Evolutionary conservation across 441 rosid species (phyloP).

Genomic region (Pelargonium myrrhifolium): DNA sequence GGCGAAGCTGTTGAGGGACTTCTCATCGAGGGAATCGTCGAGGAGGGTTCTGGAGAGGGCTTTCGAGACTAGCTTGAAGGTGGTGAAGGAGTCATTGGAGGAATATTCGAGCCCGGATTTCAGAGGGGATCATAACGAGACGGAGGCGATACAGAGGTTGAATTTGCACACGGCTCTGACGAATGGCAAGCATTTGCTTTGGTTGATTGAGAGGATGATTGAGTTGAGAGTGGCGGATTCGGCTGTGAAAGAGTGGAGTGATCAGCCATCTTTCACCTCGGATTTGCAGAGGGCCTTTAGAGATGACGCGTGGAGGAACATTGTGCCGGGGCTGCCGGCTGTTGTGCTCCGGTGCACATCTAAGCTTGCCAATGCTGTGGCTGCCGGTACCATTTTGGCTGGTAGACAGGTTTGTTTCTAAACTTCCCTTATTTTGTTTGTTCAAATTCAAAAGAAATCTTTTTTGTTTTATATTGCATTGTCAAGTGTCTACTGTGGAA

Average conservation of each 20-base stretch:
- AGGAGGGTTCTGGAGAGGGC: conserved; percentile 51
- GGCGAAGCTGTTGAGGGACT: conserved; percentile 52
- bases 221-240: conserved; percentile 61
- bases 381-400: conserved; percentile 52
- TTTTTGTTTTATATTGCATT: too few species aligned
- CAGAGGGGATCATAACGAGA: conserved; percentile 62
- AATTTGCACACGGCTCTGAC: conserved; percentile 63
- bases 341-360: conserved; percentile 49
- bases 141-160: conserved; percentile 65
- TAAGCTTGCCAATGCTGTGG: conserved; percentile 59
- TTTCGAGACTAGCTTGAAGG: conserved; percentile 44
- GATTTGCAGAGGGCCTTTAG: conserved; percentile 58
- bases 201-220: conserved; percentile 81
- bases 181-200: conserved; percentile 47
- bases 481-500: too few species aligned
- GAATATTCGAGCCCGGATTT: conserved; percentile 66
- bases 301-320: conserved; percentile 62
- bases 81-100: conserved; percentile 57
- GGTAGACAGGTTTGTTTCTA: conserved; percentile 41
- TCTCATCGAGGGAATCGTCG: conserved; percentile 42
- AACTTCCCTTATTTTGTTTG: too few species aligned
- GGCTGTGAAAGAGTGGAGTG: conserved; percentile 68
- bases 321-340: conserved; percentile 58
- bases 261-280: conserved; percentile 46
- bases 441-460: too few species aligned